Base-by-base conservation (phyloP, 306 rosid species). In the Echinosophora koreensis region DNA sequence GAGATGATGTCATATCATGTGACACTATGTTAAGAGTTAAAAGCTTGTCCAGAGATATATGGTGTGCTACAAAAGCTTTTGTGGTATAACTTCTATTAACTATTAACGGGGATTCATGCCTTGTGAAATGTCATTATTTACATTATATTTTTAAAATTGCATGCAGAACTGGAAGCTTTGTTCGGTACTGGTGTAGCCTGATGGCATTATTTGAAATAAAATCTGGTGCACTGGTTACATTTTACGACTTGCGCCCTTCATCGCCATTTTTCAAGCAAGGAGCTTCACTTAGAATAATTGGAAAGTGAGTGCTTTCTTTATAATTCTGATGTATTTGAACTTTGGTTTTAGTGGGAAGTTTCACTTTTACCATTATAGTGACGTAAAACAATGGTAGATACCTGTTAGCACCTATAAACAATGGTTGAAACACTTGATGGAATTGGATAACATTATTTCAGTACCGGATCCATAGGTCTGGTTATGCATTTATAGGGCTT, bases 201-300 rank as follows among this genome's bases (percentile, higher is more conserved):
- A 86, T 82, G 87, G 78, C 78, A 1, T 68, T 32, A 5, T 46
- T 80, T 54, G 87, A 75, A 13, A 66, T 83, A 66, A 87, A 87
- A 83, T 89, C 89, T 5, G 97, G 99, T 64, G 89, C 80, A 10
- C 82, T 88, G 80, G 90, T 86, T 76, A 54, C 76, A n/a, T 69
- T 86, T n/a, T 78, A 66, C 60, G 89, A 86, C 5, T 46, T 95
- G 12, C 78, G 70, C 16, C 91, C 87, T 37, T 88, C 91, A 38
- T 92, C 97, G 41, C 84, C 92, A 2, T 83, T 85, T 85, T 92
- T 87, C 89, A 83, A 83, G 90, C 87, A 90, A 80, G 96, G 97
- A 56, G 86, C 96, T 71, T 90, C 97, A 0, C 76, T 92, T 57
- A 77, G 97, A 88, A 72, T 95, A 71, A 88, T 82, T 49, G 96